These are phyloP conservation scores for Trametes polyzona DNA, from an alignment of 1,284 basidiomycete species.

Conservation along the genomic window DNA sequence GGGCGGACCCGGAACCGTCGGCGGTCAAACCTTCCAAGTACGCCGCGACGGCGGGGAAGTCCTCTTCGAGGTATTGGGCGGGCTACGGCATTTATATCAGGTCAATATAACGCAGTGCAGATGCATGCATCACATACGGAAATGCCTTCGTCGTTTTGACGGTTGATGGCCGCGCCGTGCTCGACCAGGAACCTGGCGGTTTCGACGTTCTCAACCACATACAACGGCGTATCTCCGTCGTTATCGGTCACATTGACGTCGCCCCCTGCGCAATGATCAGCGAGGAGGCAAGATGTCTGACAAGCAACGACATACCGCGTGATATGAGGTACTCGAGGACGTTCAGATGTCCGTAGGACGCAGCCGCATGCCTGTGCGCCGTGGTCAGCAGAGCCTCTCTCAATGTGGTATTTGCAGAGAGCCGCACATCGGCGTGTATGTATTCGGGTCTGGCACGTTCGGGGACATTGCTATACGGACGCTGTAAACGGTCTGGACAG, in stretches of 20 bases:
- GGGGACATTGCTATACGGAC: constrained; percentile 64
- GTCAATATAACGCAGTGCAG: background rate
- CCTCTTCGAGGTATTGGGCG: constrained; percentile 74
- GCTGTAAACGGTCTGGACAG: constrained; percentile 8
- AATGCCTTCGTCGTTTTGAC: constrained; percentile 71
- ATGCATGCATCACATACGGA: constrained; percentile 56
- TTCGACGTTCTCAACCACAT: constrained; percentile 83
- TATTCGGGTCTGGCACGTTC: constrained; percentile 75
- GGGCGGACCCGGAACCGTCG: constrained; percentile 17
- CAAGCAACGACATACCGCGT: constrained; percentile 49
- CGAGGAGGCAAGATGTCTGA: constrained; percentile 12
- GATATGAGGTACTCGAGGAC: constrained; percentile 81
- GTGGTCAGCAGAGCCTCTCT: background rate
- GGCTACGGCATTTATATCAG: constrained; percentile 51
- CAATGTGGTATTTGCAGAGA: background rate
- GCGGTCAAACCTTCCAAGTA: constrained; percentile 51
- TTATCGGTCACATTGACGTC: constrained; percentile 85
- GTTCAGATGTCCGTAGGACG: constrained; percentile 84
- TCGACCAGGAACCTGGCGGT: constrained; percentile 82
- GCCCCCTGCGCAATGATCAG: constrained; percentile 56
- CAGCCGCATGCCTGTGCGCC: constrained; percentile 82
- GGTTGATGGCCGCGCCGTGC: constrained; percentile 73
- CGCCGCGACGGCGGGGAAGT: constrained; percentile 77
- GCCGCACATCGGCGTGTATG: constrained; percentile 85
- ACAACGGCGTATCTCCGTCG: constrained; percentile 91